phyloP scores from a whole-genome alignment of 257 asterid species.

The Solanum medicagineum region DNA sequence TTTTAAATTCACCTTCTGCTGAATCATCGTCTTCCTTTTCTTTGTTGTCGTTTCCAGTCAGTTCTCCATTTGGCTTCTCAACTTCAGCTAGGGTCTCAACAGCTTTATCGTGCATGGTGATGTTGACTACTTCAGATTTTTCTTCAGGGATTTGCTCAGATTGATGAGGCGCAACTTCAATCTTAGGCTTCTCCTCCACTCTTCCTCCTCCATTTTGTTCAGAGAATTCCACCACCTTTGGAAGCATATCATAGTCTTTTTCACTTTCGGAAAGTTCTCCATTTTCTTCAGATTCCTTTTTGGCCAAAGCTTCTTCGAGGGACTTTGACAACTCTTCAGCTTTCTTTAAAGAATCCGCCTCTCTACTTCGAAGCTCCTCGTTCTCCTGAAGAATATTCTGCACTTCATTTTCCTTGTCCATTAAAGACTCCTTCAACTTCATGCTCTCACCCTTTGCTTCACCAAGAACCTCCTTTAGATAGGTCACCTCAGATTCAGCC shows the following conservation, averaged over 20 bases:
- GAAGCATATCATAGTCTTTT: constrained; percentile 84
- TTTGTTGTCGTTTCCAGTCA: constrained; percentile 5
- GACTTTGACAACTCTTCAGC: constrained; percentile 54
- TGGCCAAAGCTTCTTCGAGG: constrained; percentile 63
- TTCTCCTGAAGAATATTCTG: constrained; percentile 65
- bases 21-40: constrained; percentile 31
- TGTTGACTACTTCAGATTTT: constrained; percentile 11
- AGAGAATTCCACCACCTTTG: constrained; percentile 78
- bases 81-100: constrained; percentile 12
- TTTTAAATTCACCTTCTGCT: constrained; percentile 57
- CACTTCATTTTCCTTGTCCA: constrained; percentile 75
- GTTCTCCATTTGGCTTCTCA: constrained; percentile 18
- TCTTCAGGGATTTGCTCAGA: constrained; percentile 14
- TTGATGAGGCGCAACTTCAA: constrained; percentile 18
- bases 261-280: constrained; percentile 71
- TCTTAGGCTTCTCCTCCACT: constrained; percentile 32
- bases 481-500: constrained; percentile 63
- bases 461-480: constrained; percentile 75
- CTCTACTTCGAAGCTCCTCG: constrained; percentile 54
- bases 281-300: constrained; percentile 44
- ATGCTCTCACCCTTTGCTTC: constrained; percentile 90
- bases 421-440: constrained; percentile 62
- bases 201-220: constrained; percentile 70
- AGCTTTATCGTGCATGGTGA: constrained; percentile 13
- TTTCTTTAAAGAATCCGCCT: constrained; percentile 39